Evolutionary conservation across 495 filamentous ascomycete species (phyloP), one percentile per base, ranked within the genome.

Genomic region (Jackrogersella multiformis): DNA sequence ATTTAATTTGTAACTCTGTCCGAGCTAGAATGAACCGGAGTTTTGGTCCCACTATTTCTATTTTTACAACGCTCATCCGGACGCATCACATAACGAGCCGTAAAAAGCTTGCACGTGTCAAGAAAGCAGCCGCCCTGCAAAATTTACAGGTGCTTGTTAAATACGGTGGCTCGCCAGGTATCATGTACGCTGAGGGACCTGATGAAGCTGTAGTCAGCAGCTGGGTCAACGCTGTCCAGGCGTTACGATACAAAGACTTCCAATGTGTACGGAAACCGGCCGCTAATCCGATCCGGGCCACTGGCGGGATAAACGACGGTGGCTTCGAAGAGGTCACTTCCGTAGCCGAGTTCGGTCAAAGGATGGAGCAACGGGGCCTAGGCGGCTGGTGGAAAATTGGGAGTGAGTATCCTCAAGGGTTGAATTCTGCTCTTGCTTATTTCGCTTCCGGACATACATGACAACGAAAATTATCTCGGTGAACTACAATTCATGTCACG

Each of bases 11-110:
- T n/a, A n/a, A n/a, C n/a, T n/a, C n/a, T 30, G 7, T 30, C 26
- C 26, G 7, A 7, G 26, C 3, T 30, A 30, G 2, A 35, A 35
- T 35, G 32, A 2, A 7, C 32, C 32, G 10, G 67, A 54, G 34
- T 3, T 38, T 20, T n/a, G n/a, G n/a, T 8, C 32, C 32, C 23
- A 54, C 28, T 30, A 7, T 7, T 30, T 7, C 26, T n/a, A 70
- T 80, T 36, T 86, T 80, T 68, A 82, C 87, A 62, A 86, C 90
- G 21, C 77, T 93, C 48, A 91, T 93, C 34, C 84, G 88, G 36
- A 93, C 90, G 4, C 90, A 93, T 73, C 90, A 93, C 77, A 93
- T 93, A 74, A 92, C 90, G 23, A 92, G 89, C 8, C 90, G 90
- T 45, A 91, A 91, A 60, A 93, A 93, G 73, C 84, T 93, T 15